phyloP scores from a whole-genome alignment of 139 green algal genomes.

The Desmodesmus armatus region DNA sequence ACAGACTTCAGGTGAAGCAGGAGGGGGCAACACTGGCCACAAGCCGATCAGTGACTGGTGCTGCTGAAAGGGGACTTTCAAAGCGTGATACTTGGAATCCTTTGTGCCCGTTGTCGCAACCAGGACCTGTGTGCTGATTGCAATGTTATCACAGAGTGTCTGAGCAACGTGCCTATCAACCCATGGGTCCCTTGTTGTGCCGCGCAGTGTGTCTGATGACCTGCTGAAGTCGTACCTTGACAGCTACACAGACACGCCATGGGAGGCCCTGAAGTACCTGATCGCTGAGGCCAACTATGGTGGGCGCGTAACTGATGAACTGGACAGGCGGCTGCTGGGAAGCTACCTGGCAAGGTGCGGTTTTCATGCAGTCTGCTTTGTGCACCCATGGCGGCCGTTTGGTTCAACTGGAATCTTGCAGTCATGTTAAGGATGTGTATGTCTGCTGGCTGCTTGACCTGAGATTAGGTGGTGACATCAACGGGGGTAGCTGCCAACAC shows the following conservation, averaged over 20 bases:
- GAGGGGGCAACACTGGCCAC: no score
- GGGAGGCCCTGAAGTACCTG: constrained; percentile 89
- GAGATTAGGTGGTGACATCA: neutral
- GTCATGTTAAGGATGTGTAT: neutral
- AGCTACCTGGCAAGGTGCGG: constrained; percentile 74
- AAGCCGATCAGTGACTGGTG: no score
- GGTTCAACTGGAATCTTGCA: no score
- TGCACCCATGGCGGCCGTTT: neutral
- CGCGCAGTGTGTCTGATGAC: constrained; percentile 81
- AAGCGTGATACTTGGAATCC: no score
- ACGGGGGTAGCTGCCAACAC: neutral
- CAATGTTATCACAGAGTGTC: no score
- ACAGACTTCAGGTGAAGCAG: constrained; percentile 85
- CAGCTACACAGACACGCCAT: constrained; percentile 81
- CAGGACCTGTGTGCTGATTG: no score
- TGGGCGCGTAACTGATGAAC: constrained; percentile 83
- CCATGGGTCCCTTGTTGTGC: no score
- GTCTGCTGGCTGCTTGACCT: neutral
- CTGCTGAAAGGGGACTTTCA: no score
- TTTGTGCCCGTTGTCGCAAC: no score
- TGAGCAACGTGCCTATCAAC: no score
- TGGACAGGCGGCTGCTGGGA: constrained; percentile 73
- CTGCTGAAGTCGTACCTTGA: constrained; percentile 90
- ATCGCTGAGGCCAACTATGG: constrained; percentile 89
- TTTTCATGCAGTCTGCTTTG: neutral